Evolutionary conservation across 2,329 filamentous ascomycete species (phyloP), one percentile per base, ranked within the genome.

Genomic region (Biscogniauxia marginata): DNA sequence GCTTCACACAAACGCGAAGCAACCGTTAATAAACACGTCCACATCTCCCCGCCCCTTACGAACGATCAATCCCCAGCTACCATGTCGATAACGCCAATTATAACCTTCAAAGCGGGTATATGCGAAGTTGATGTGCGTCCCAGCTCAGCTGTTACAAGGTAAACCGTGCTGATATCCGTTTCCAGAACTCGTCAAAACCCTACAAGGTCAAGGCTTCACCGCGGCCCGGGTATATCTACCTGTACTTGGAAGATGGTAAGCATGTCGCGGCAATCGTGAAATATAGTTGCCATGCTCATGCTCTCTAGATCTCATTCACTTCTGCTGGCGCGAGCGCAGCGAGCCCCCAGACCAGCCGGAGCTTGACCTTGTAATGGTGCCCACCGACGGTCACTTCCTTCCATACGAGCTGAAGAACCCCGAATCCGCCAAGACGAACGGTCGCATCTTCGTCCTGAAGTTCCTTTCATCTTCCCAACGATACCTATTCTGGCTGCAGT

Each of bases 401-500:
- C 91, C 93, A 7, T 95, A 96, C 76, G 84, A 90, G 62, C 77
- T 79, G 55, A 81, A 79, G 53, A 75, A 79, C 57, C 79, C 82
- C 52, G 77, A 81, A 1, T 78, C 80, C 16, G 77, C 83, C 55
- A 85, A 90, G 69, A 88, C 88, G 47, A 92, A 96, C 71, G 96
- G 93, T 64, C 91, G 95, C 67, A 87, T 99, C 72, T 97, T 93
- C 73, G 87, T 90, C 56, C 86, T 99, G 69, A 97, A 96, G 75
- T 99, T 99, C 78, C 84, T 84, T 24, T 97, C 93, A 11, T 96
- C 91, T 61, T 95, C 92, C 56, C 88, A 96, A 74, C 87, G 93
- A 68, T 83, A 98, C 75, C 82, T 97, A 57, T 99, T 98, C 79
- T 99, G 93, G 93, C 80, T 99, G 70, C 95, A 99, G 76, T 95